phyloP scores from a whole-genome alignment of 371 early-diverging fungal species.

The Syncephalastrum sp. region DNA sequence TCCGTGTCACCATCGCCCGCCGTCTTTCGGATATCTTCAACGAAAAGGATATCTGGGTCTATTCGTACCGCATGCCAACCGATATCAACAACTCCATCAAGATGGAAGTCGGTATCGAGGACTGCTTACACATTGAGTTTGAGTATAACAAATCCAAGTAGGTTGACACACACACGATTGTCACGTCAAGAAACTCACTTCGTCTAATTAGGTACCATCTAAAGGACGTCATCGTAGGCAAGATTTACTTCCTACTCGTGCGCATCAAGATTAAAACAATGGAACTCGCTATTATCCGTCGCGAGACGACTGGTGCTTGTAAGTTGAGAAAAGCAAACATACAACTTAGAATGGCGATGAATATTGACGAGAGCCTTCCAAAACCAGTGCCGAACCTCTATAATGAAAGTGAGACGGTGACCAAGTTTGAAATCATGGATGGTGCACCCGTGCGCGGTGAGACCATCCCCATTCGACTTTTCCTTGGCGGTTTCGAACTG shows the following conservation, averaged over 20 bases:
- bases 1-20: constrained; percentile 81
- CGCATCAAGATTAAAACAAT: constrained; percentile 98
- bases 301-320: constrained; percentile 94
- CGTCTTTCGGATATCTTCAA: constrained; percentile 74
- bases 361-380: not conserved
- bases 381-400: constrained; percentile 86
- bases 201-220: constrained; percentile 71
- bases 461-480: constrained; percentile 96
- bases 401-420: constrained; percentile 97
- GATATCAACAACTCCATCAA: constrained; percentile 88
- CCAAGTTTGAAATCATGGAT: constrained; percentile 99
- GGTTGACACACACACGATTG: constrained; percentile 9
- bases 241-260: constrained; percentile 97
- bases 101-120: constrained; percentile 97
- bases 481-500: constrained; percentile 95
- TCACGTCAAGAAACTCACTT: not conserved
- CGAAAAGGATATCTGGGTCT: constrained; percentile 86
- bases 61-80: constrained; percentile 84
- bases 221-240: constrained; percentile 98
- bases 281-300: constrained; percentile 96
- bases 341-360: not conserved
- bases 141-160: constrained; percentile 93
- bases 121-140: constrained; percentile 93
- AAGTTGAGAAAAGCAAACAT: constrained; percentile 9
- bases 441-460: constrained; percentile 98